Base-by-base conservation (phyloP, 257 asterid species). In the Buddleja alternifolia region DNA sequence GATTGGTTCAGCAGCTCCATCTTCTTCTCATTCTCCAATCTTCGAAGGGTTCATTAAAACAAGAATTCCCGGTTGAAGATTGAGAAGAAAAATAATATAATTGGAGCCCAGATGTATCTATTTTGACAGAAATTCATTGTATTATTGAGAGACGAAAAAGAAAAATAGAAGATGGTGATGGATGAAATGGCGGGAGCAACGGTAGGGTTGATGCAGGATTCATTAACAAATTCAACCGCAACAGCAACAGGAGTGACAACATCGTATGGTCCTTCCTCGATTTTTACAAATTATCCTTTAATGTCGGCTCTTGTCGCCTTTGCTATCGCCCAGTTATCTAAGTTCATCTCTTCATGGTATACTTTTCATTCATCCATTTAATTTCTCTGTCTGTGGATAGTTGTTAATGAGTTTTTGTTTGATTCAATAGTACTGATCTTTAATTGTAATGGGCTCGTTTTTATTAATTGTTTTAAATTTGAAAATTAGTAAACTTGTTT, bases 261-360 rank as follows among this genome's bases (percentile, higher is more conserved):
- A 20, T 73, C 93, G 73, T 70, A 77, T 58, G 17, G 71, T 1
- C 54, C 84, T 0, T 62, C 62, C 21, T 76, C 96, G 4, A 17
- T 87, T 25, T 76, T 89, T 8, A 37, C 88, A 21, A 94, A 91
- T 72, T 83, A 76, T 78, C 96, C 93, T 23, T 70, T 91, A 39
- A 70, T 90, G 8, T 85, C 96, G 44, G 91, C 97, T 63, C 70
- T 91, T 64, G 23, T 94, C 9, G 96, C 97, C 48, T 91, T 91
- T 66, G 78, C 80, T 44, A 64, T 91, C 68, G 97, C 96, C 55
- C 97, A 93, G 83, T 77, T 85, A 53, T 45, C 74, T 36, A 94
- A 90, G 78, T 32, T 89, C 81, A 39, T 91, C 74, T 70, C 90
- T 63, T 67, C 90, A 40, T 82, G 99, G 97, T 93, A 88, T 45